Conservation (phyloP, 768 basidiomycete genomes). For the Royoungia palumana region DNA sequence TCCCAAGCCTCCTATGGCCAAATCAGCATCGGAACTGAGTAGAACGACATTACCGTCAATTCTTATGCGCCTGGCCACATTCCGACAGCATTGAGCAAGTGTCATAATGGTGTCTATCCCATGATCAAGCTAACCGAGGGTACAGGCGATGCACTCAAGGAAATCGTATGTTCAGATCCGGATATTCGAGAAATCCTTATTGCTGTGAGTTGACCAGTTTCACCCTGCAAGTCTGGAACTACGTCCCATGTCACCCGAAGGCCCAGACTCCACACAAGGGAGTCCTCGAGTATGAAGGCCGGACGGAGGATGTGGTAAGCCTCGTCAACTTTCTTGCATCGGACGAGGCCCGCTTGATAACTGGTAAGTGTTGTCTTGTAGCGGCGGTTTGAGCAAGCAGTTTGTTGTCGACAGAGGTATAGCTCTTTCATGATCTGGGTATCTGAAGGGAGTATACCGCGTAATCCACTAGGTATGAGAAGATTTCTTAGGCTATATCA, state of each 20-base stretch:
- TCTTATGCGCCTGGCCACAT: slow-evolving; percentile 37
- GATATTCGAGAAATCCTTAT: background rate
- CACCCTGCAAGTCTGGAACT: too few species aligned
- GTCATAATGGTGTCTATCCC: background rate
- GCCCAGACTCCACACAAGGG: too few species aligned
- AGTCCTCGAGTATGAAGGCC: slow-evolving; percentile 16
- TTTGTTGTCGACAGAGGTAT: too few species aligned
- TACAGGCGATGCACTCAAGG: background rate
- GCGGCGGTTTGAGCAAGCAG: too few species aligned
- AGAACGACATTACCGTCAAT: slow-evolving; percentile 36
- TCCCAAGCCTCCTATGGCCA: background rate
- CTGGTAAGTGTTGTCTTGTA: slow-evolving; percentile 19
- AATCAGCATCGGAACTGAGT: slow-evolving; percentile 27
- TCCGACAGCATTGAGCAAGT: slow-evolving; percentile 28
- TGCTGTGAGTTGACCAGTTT: too few species aligned
- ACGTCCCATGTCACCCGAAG: too few species aligned
- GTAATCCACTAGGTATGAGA: too few species aligned
- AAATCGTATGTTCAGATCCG: background rate
- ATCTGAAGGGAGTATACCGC: too few species aligned
- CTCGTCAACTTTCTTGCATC: slow-evolving; percentile 35
- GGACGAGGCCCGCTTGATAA: slow-evolving; percentile 34
- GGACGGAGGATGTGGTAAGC: slow-evolving; percentile 33
- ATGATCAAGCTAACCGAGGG: too few species aligned
- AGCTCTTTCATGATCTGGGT: too few species aligned
- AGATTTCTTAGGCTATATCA: too few species aligned